These are phyloP conservation scores for Diaporthe destruens DNA, from an alignment of 2,329 filamentous ascomycete genomes.

Conservation along the genomic window DNA sequence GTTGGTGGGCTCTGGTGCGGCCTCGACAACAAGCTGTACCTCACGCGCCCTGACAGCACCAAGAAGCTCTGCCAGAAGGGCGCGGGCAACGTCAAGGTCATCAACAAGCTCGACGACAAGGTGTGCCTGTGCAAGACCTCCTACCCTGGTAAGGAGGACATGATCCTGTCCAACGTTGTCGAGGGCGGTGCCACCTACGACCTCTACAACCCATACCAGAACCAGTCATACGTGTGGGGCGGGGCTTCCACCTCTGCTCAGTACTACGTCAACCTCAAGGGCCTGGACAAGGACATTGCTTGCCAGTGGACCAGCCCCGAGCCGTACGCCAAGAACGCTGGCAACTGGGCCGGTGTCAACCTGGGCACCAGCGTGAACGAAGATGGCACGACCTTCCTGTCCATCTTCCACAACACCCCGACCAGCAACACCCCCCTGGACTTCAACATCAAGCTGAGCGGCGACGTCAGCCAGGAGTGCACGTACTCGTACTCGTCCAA, in stretches of 20 bases:
- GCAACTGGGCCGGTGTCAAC: conserved; percentile 92
- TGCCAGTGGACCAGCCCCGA: conserved; percentile 78
- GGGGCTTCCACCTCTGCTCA: conserved; percentile 84
- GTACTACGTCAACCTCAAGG: conserved; percentile 95
- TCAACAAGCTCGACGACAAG: conserved; percentile 77
- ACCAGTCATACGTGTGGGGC: conserved; percentile 83
- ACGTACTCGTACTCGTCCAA: conserved; percentile 61
- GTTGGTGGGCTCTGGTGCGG: conserved; percentile 90
- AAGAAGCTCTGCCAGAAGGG: conserved; percentile 80
- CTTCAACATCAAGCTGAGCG: conserved; percentile 83
- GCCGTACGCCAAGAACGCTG: conserved; percentile 64
- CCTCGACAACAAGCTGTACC: conserved; percentile 76
- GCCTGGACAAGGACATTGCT: conserved; percentile 72
- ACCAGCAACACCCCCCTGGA: conserved; percentile 78
- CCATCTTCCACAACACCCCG: conserved; percentile 86
- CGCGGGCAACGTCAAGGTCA: conserved; percentile 75
- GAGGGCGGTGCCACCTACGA: conserved; percentile 68
- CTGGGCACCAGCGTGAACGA: conserved; percentile 81
- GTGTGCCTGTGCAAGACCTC: conserved; percentile 92
- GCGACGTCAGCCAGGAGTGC: conserved; percentile 72
- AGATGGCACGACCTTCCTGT: conserved; percentile 79
- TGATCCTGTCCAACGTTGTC: conserved; percentile 82
- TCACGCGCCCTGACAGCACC: conserved; percentile 76
- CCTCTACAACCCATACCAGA: conserved; percentile 81
- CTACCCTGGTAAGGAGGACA: conserved; percentile 92